Evolutionary conservation across 2,329 filamentous ascomycete genomes (phyloP).

Genomic region (Dactylellina leptospora): DNA sequence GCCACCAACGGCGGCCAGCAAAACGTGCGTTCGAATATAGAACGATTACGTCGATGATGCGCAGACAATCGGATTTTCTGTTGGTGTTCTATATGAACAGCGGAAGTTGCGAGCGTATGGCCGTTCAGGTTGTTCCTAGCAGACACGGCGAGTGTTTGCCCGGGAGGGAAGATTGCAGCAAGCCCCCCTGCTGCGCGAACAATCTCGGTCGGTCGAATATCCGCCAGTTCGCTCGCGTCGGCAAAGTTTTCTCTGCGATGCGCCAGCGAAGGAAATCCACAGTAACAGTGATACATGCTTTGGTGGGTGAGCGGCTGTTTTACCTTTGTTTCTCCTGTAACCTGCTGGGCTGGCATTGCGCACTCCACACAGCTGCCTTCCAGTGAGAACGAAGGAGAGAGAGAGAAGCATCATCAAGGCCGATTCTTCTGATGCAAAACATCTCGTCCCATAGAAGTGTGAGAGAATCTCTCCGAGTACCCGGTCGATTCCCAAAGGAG

Average conservation of each 20-base stretch:
- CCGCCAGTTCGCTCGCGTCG: no score
- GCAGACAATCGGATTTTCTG: not conserved
- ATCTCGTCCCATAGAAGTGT: conserved; percentile 22
- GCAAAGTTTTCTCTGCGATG: no score
- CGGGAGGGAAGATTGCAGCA: not conserved
- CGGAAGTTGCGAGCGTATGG: no score
- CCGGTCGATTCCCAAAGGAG: conserved; percentile 30
- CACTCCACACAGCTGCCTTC: no score
- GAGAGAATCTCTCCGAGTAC: conserved; percentile 49
- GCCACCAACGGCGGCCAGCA: conserved; percentile 8
- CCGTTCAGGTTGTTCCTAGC: conserved; percentile 16
- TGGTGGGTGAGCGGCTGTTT: conserved; percentile 11
- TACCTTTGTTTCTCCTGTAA: conserved; percentile 20
- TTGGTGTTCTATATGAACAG: not conserved
- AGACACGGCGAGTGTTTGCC: not conserved
- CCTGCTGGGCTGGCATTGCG: not conserved
- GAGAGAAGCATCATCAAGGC: no score
- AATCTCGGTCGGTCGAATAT: no score
- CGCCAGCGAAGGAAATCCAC: not conserved
- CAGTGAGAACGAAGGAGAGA: no score
- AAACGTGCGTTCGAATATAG: not conserved
- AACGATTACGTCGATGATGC: conserved; percentile 19
- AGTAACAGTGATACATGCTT: not conserved
- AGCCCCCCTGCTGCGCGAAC: no score
- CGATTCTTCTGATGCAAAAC: conserved; percentile 30